Evolutionary conservation across 2,329 filamentous ascomycete species (phyloP).

Genomic region (Colletotrichum sp.): DNA sequence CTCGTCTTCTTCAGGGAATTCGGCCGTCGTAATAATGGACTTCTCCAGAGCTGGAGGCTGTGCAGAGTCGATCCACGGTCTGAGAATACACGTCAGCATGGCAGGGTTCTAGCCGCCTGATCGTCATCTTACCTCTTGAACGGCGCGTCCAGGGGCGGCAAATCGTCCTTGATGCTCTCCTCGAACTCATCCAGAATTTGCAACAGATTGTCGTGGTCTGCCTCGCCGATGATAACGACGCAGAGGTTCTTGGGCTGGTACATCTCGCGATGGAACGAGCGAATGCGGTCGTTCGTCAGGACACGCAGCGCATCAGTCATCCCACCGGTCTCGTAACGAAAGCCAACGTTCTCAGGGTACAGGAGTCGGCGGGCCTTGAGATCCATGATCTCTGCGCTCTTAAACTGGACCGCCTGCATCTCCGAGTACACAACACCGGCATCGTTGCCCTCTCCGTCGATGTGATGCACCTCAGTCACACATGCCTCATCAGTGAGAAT

Average conservation of each 20-base stretch:
- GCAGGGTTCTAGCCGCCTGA: background rate
- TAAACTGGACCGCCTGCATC: slow-evolving; percentile 96
- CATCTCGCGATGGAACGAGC: slow-evolving; percentile 95
- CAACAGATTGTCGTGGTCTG: slow-evolving; percentile 82
- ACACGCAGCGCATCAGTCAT: slow-evolving; percentile 92
- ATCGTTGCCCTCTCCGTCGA: slow-evolving; percentile 92
- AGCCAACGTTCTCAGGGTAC: slow-evolving; percentile 89
- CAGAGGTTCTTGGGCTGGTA: slow-evolving; percentile 97
- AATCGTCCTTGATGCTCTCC: slow-evolving; percentile 80
- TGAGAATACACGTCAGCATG: slow-evolving; percentile 24
- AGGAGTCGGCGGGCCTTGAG: slow-evolving; percentile 78
- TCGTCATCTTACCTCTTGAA: slow-evolving; percentile 65
- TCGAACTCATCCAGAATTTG: slow-evolving; percentile 88
- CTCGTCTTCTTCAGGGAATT: slow-evolving; percentile 97
- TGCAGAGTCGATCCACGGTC: slow-evolving; percentile 88
- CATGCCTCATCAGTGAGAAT: slow-evolving; percentile 93
- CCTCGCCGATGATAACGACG: slow-evolving; percentile 88
- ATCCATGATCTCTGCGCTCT: slow-evolving; percentile 85
- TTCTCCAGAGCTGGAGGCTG: slow-evolving; percentile 75
- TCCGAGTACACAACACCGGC: slow-evolving; percentile 98
- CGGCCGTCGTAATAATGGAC: slow-evolving; percentile 77
- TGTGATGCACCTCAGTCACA: slow-evolving; percentile 94
- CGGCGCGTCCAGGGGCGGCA: slow-evolving; percentile 75
- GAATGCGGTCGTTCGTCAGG: slow-evolving; percentile 86
- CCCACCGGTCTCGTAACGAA: slow-evolving; percentile 97